Evolutionary conservation across 495 filamentous ascomycete genomes (phyloP).

Genomic region (Hyaloscypha finlandica): DNA sequence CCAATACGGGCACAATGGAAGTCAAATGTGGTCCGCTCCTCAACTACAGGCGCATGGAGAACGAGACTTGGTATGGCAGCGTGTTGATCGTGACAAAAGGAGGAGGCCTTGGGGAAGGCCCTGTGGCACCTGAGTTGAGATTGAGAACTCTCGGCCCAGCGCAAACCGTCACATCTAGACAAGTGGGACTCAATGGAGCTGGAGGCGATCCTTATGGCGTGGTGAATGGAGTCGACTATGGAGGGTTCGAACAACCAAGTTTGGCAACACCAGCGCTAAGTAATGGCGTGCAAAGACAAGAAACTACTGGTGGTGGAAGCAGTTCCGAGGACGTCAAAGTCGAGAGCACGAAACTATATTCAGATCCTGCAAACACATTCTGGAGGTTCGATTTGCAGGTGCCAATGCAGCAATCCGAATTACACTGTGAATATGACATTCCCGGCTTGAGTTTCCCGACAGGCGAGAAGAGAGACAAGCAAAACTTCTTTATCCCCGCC

Average conservation of each 20-base stretch:
- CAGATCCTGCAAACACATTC: conserved; percentile 74
- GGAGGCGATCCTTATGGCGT: conserved; percentile 1
- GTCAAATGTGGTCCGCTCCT: conserved; percentile 79
- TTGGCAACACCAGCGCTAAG: background rate
- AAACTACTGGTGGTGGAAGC: background rate
- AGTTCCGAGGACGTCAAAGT: conserved; percentile 13
- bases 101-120: conserved; percentile 50
- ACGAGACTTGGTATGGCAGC: conserved; percentile 76
- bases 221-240: conserved; percentile 24
- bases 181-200: background rate
- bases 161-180: background rate
- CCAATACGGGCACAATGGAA: conserved; percentile 35
- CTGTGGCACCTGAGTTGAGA: conserved; percentile 42
- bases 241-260: background rate
- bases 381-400: conserved; percentile 75
- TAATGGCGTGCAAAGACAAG: background rate
- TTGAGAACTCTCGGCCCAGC: conserved; percentile 14
- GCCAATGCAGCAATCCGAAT: conserved; percentile 54
- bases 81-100: conserved; percentile 78
- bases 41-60: conserved; percentile 83
- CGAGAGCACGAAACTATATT: conserved; percentile 60
- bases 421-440: conserved; percentile 62
- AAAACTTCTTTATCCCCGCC: conserved; percentile 75
- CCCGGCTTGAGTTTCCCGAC: conserved; percentile 47
- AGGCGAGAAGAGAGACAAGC: conserved; percentile 47